Base-by-base conservation (phyloP, 2,329 filamentous ascomycete species). In the Fusarium cicatricum region DNA sequence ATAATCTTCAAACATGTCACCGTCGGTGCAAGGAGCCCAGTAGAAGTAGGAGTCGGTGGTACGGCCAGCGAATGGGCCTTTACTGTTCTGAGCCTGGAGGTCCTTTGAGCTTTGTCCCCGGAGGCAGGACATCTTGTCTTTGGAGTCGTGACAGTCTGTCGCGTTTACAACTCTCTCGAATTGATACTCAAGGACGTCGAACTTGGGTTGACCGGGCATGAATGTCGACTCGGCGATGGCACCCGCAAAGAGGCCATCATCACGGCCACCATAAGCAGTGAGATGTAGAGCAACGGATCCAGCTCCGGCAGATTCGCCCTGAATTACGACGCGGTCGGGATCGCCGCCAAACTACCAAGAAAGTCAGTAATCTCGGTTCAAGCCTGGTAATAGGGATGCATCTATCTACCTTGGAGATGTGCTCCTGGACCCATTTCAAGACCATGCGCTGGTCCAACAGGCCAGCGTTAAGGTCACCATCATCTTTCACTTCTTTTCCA, bases 391-490 rank as follows among this genome's bases (percentile, higher is more conserved):
- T 32, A 10, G 12, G 11, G 12, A 11, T 17, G 9, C 14, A 52
- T 56, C 7, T 67, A 52, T 56, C 7, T 67, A 79, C 78, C 68
- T 79, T 70, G 26, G 72, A 68, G 36, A 90, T 88, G 55, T 90
- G 75, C 31, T 80, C 73, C 64, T 85, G 78, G 0, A 89, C 80
- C 88, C 88, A 90, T 43, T 82, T 68, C 39, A 90, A 70, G 3
- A 83, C 75, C 21, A 82, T 78, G 15, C 85, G 77, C 72, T 90
- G 86, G 63, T 90, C 87, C 3, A 88, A 75, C 8, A 90, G 70
- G 0, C 88, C 88, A 2, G 75, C 84, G 65, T 90, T 90, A 9
- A 89, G 75, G 42, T 81, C 78, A 1, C 86, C 86, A 59, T 85
- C 74, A 5, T 74, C 68, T 32, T 79, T 78, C 10, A 89, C 77